Conservation (phyloP, 2,329 filamentous ascomycete genomes). For the Claviceps humidiphila region DNA sequence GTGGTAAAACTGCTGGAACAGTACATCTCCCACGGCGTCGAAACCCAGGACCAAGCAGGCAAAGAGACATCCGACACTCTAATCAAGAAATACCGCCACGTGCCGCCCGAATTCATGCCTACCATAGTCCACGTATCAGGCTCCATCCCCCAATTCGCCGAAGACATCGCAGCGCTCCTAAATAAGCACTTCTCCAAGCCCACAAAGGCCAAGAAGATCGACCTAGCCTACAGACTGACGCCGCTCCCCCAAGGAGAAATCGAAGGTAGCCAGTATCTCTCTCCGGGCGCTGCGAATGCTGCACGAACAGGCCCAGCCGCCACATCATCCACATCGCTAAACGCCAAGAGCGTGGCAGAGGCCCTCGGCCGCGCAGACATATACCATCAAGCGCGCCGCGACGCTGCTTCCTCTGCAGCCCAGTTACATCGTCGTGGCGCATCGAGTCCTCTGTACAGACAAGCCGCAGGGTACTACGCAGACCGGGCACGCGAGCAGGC, state of each 20-base stretch:
- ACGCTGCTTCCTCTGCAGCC: constrained; percentile 24
- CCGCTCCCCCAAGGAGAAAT: constrained; percentile 16
- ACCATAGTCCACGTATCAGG: constrained; percentile 28
- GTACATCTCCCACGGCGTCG: constrained; percentile 25
- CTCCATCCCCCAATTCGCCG: constrained; percentile 19
- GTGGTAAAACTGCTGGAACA: constrained; percentile 30
- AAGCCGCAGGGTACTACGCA: constrained; percentile 64
- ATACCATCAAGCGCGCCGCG: constrained; percentile 17
- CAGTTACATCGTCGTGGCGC: constrained; percentile 35
- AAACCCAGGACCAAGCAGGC: constrained; percentile 17
- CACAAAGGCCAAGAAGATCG: constrained; percentile 21
- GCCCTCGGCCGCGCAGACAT: constrained; percentile 16
- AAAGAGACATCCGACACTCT: constrained; percentile 21
- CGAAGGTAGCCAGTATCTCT: constrained; percentile 2
- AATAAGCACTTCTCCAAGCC: constrained; percentile 30
- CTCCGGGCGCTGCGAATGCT: neutral
- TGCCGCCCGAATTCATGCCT: constrained; percentile 29
- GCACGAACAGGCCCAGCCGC: neutral
- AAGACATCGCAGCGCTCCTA: constrained; percentile 28
- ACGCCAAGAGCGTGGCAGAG: constrained; percentile 13
- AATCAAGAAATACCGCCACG: constrained; percentile 24
- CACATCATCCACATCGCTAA: neutral
- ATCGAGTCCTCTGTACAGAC: constrained; percentile 61
- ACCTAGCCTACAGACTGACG: constrained; percentile 25
- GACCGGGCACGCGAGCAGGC: constrained; percentile 54